A percentile compares a stretch with the other conserved stretches of the same genome.
These are phyloP conservation scores for Blastobotrys ciferrii DNA, from an alignment of 1,139 yeast species.

Conservation along the genomic window DNA sequence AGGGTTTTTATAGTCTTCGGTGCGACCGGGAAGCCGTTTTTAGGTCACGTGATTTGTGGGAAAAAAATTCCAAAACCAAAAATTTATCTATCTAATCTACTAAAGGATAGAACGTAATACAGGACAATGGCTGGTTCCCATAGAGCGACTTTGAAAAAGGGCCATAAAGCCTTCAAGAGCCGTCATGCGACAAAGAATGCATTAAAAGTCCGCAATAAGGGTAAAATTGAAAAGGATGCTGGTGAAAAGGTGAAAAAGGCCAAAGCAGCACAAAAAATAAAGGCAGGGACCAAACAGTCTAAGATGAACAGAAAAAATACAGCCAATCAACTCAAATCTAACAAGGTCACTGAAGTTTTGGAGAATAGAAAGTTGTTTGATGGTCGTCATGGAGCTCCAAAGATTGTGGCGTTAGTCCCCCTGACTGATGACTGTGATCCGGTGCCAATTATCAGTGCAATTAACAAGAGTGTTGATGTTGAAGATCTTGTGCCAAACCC, in stretches of 20 bases:
- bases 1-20: too few relatives aligned
- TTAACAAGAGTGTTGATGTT: conserved; percentile 30
- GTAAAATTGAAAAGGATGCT: conserved; percentile 76
- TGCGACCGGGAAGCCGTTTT: too few relatives aligned
- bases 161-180: conserved; percentile 86
- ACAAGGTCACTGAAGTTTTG: conserved; percentile 55
- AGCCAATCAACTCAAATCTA: conserved; percentile 72
- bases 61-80: neutral
- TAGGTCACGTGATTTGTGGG: conserved; percentile 3
- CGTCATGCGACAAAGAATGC: conserved; percentile 91
- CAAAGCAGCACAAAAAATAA: conserved; percentile 81
- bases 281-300: conserved; percentile 62
- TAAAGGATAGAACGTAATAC: neutral
- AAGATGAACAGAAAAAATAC: conserved; percentile 77
- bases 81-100: neutral
- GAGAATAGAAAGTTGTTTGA: conserved; percentile 65
- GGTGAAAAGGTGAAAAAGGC: conserved; percentile 37
- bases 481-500: conserved; percentile 35
- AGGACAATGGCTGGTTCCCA: conserved; percentile 41
- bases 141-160: conserved; percentile 76
- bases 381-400: conserved; percentile 77
- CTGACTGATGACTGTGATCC: conserved; percentile 71
- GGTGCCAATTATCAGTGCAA: conserved; percentile 51
- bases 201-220: conserved; percentile 73
- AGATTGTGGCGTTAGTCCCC: conserved; percentile 76